Base-by-base conservation (phyloP, 805 yeast genomes). In the Yamadazyma takamatsuzukensis region DNA sequence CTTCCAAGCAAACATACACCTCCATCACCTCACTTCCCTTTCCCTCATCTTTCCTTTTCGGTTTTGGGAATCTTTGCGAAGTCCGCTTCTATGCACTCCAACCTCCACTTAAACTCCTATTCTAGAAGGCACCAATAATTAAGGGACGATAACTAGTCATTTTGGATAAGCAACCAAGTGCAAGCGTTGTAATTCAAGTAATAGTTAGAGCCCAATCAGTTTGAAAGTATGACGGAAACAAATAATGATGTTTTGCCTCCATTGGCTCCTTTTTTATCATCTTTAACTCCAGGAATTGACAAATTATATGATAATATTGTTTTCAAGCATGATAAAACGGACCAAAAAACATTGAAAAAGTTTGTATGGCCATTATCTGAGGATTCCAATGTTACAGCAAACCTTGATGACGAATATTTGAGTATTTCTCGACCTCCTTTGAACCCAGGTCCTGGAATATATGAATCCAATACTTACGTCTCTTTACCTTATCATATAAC, bases 391-490 rank as follows among this genome's bases (percentile, higher is more conserved):
- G 30, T 37, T 2, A 32, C 34, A 13, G 51, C 55, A 2, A 40
- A 34, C 16, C 42, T 65, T 14, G 42, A 49, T 15, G 32, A 33
- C 4, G 31, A 45, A 2, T 66, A 66, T 37, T 43, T 66, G 31
- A 59, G 65, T 39, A 49, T 66, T 12, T 52, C 68, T 17, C 40
- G 71, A 16, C 70, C 70, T 10, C 61, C 62, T 5, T 44, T 63
- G 27, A 45, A 43, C 4, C 42, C 47, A 9, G 44, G 44, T 11
- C 49, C 56, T 11, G 53, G 53, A 18, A 23, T 39, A 10, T 42
- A 23, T 21, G 72, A 75, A 40, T 74, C 78, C 9, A 63, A 64
- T 10, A 74, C 80, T 0, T 74, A 75, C 41, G 75, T 73, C 1
- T 66, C 77, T 7, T 43, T 73, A 15, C 76, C 80, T 1, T 64